Evolutionary conservation across 139 green algal species (phyloP).

Genomic region (Diplosphaera chodatii): DNA sequence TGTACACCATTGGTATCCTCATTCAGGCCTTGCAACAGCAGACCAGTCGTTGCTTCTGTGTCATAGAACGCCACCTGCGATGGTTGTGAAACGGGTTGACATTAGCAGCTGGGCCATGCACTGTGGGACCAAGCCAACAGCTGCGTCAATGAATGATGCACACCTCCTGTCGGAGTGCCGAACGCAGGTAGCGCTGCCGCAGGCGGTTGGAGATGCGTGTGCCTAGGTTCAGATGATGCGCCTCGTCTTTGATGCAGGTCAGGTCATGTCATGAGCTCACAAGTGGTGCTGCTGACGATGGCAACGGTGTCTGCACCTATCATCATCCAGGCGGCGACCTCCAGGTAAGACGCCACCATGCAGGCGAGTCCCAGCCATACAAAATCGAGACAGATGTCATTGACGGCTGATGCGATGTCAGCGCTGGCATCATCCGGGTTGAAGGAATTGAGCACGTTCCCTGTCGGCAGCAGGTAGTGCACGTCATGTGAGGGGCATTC

Average conservation of each 20-base stretch:
- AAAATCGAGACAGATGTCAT: conserved; percentile 47
- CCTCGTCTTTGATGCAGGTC: no score
- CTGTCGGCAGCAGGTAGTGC: no score
- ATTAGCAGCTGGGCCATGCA: no score
- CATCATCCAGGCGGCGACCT: conserved; percentile 36
- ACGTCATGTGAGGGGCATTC: no score
- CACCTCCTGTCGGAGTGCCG: conserved; percentile 76
- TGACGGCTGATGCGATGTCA: conserved; percentile 1
- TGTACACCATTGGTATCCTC: conserved; percentile 62
- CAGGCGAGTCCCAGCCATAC: conserved; percentile 56
- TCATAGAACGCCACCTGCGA: no score
- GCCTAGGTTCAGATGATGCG: no score
- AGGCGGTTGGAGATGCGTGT: conserved; percentile 20
- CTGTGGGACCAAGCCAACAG: no score
- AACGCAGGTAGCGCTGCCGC: conserved; percentile 38
- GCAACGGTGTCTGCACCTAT: no score
- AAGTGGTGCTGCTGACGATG: no score
- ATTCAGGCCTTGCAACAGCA: conserved; percentile 50
- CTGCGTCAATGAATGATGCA: no score
- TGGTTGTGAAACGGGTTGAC: no score
- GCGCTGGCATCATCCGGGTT: background rate
- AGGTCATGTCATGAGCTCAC: no score
- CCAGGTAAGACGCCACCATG: conserved; percentile 31
- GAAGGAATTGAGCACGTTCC: background rate
- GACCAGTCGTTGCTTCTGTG: conserved; percentile 42